Base-by-base conservation (phyloP, 1,139 yeast species). In the Suhomyces bokatorum region DNA sequence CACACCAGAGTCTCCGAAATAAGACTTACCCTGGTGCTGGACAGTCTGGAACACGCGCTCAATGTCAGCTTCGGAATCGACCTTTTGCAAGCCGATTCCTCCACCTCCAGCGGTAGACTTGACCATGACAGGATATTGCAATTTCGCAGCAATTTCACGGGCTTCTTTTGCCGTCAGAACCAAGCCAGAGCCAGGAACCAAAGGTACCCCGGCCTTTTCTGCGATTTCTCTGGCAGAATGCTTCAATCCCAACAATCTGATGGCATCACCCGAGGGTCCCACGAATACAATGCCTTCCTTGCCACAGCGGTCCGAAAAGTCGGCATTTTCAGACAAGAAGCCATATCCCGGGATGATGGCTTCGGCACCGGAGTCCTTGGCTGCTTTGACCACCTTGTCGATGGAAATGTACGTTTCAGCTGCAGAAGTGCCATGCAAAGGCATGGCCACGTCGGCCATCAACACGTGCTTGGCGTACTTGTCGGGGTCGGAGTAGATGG, bases 31-130 rank as follows among this genome's bases (percentile, higher is more conserved):
- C 69, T 90, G 97, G 67, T 89, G 97, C 62, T 87, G 87, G 36
- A 93, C 98, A 6, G 96, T 85, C 56, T 81, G 86, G 66, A 89
- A 91, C 13, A 91, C 95, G 52, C 86, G 72, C 67, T 81, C 87
- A 50, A 91, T 82, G 48, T 91, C 97, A 13, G 67, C 81, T 55
- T 81, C 88, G 35, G 82, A 77, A 58, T 90, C 96, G 49, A 91
- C 97, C 63, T 90, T 86, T 64, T 90, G 97, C 57, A 93, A 74
- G 52, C 99, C 99, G 59, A 91, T 93, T 67, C 99, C 99, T 65
- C 99, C 99, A 58, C 99, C 99, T 64, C 99, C 99, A 30, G 98
- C 98, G 50, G 98, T 91, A 16, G 96, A 87, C 68, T 93, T 93
- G 43, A 93, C 87, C 98, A 93, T 93, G 36, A 93, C 80, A 22